phyloP scores from a whole-genome alignment of 2,329 filamentous ascomycete species.

The Talaromyces sp. region DNA sequence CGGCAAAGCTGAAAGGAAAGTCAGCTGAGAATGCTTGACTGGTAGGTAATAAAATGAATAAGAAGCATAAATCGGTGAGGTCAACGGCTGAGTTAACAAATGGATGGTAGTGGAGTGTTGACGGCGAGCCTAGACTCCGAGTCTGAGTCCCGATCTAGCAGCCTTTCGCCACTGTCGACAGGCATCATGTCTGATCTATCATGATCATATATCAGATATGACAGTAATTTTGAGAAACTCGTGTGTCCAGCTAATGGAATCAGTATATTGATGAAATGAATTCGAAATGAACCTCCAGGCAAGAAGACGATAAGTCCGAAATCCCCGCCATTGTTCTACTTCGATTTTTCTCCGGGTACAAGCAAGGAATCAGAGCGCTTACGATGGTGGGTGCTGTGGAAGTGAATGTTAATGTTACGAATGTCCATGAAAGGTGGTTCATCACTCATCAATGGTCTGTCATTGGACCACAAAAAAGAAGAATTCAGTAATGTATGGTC shows the following conservation, averaged over 20 bases:
- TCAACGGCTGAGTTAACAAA: not conserved
- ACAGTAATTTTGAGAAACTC: not conserved
- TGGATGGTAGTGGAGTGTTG: not conserved
- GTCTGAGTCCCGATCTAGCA: not conserved
- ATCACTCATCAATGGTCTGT: not conserved
- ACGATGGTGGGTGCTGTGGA: no score
- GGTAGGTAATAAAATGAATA: not conserved
- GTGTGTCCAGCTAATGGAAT: not conserved
- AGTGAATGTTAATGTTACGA: not conserved
- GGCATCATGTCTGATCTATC: not conserved
- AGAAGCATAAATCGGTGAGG: not conserved
- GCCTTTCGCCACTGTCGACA: not conserved
- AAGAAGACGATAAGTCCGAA: not conserved
- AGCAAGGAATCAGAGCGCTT: not conserved
- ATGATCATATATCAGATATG: not conserved
- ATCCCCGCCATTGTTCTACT: not conserved
- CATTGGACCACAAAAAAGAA: not conserved
- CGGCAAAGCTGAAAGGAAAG: not conserved
- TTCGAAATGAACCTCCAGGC: not conserved
- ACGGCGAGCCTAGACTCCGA: not conserved
- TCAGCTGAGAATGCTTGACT: not conserved
- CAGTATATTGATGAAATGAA: not conserved
- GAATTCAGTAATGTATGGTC: not conserved
- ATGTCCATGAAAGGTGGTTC: not conserved
- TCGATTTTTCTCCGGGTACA: not conserved